These are phyloP conservation scores for Aspergillus oerlinghausenensis DNA, from an alignment of 2,329 filamentous ascomycete genomes.

Conservation along the genomic window DNA sequence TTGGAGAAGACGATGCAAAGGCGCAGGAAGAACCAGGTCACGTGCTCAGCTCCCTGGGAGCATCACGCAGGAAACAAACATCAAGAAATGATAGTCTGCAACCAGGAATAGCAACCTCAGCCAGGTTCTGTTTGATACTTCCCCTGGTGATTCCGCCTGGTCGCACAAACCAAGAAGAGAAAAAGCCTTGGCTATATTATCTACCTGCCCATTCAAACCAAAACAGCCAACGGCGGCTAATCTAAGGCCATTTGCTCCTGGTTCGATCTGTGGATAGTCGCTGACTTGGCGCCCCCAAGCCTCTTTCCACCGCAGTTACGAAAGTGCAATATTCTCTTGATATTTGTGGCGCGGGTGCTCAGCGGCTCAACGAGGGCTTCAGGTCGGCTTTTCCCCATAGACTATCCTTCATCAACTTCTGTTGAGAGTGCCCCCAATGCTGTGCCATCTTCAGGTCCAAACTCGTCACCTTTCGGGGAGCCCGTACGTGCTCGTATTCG, in stretches of 20 bases:
- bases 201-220: background rate
- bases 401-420: background rate
- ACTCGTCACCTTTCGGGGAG: constrained; percentile 4
- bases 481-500: background rate
- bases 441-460: constrained; percentile 7
- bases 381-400: constrained; percentile 1
- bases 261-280: constrained; percentile 14
- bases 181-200: background rate
- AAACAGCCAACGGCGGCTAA: constrained; percentile 26
- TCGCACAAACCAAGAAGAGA: background rate
- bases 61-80: background rate
- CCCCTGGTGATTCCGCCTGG: background rate
- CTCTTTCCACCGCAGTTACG: constrained; percentile 13
- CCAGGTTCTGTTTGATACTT: background rate
- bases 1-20: background rate
- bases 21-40: constrained; percentile 7
- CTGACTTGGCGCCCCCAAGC: constrained; percentile 23
- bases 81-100: background rate
- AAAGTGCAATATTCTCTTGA: constrained; percentile 1
- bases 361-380: constrained; percentile 11
- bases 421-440: constrained; percentile 8
- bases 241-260: constrained; percentile 10
- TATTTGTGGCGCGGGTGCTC: constrained; percentile 9
- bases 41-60: constrained; percentile 15
- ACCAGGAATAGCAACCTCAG: background rate